These are phyloP conservation scores for Plasmodium sp. DNA, from an alignment of 169 alveolate genomes.

Conservation along the genomic window DNA sequence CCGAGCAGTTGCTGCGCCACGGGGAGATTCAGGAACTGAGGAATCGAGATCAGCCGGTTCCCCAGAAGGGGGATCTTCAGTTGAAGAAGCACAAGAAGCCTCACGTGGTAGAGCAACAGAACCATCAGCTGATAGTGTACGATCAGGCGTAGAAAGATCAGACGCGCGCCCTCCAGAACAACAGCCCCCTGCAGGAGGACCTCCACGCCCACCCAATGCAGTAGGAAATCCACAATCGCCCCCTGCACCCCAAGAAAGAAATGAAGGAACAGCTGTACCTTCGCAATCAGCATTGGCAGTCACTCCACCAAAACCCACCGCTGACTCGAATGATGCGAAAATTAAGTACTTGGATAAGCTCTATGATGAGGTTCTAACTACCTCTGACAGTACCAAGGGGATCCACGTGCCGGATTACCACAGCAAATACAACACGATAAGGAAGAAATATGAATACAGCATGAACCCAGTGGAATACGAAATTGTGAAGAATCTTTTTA, in stretches of 20 bases:
- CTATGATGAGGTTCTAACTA: background rate
- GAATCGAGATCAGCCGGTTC: no score
- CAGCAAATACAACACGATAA: background rate
- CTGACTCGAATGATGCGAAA: background rate
- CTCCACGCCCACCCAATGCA: no score
- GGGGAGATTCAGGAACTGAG: background rate
- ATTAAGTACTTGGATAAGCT: background rate
- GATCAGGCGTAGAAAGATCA: background rate
- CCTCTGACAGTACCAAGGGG: background rate
- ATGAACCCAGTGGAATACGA: slow-evolving; percentile 6
- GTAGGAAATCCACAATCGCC: no score
- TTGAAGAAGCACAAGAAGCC: background rate
- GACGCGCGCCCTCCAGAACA: background rate
- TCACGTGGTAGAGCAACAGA: no score
- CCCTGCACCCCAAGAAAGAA: background rate
- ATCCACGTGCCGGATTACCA: background rate
- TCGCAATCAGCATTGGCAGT: background rate
- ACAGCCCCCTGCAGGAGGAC: no score
- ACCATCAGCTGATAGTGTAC: no score
- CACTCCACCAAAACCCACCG: background rate
- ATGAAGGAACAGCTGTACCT: background rate
- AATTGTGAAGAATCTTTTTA: slow-evolving; percentile 13
- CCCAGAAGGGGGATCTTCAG: no score
- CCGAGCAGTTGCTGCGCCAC: background rate
- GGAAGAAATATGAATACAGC: background rate